phyloP scores from a whole-genome alignment of 345 rosid genomes.

The Sisymbrium altissimum region DNA sequence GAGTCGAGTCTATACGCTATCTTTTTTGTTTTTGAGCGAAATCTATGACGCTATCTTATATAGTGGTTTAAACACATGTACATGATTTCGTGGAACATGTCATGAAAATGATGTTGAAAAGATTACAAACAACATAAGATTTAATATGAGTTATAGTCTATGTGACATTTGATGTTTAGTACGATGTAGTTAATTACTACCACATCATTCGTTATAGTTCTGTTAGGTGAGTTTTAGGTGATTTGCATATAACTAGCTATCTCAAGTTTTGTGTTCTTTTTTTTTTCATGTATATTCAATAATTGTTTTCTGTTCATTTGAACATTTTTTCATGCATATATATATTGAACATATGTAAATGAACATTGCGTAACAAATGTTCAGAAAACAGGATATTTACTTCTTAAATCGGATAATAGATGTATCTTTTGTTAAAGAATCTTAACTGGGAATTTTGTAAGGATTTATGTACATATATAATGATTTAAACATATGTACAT shows the following conservation, averaged over 20 bases:
- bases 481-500: no score
- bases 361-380: no score
- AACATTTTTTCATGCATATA: no score
- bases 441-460: no score
- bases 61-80: slow-evolving; percentile 12
- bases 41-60: background rate
- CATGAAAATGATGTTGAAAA: no score
- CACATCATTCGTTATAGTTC: background rate
- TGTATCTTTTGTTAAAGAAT: no score
- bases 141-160: background rate
- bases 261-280: background rate
- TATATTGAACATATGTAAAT: no score
- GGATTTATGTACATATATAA: no score
- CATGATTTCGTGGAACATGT: slow-evolving; percentile 1
- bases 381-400: no score
- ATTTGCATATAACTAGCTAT: background rate
- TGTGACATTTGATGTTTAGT: background rate
- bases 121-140: background rate
- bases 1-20: no score
- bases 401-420: no score
- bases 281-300: background rate
- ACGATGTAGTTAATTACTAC: background rate
- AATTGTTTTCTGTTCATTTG: background rate
- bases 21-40: no score
- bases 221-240: background rate